Base-by-base conservation (phyloP, 148 eudicot genomes). In the Camellia granthamiana region DNA sequence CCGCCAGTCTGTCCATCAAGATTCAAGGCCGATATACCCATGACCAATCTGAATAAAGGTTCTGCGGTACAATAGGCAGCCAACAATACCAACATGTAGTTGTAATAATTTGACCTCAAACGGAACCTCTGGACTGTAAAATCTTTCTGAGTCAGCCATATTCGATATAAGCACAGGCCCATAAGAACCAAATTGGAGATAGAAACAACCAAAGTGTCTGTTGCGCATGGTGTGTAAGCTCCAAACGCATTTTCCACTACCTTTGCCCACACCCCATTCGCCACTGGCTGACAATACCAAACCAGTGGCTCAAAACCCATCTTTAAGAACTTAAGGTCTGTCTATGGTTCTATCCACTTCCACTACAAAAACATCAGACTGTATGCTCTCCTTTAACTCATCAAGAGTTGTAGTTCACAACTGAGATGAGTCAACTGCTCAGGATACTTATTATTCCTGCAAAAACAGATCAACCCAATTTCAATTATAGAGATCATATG, bases 221-320 rank as follows among this genome's bases (percentile, higher is more conserved):
- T 91, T 74, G 88, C 92, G 85, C 99, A 96, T 0, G 99, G 99
- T 41, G 99, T 93, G 86, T 87, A 96, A 81, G 91, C 91, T 78
- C 98, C 99, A 80, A 96, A 78, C 18, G 92, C 94, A 89, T 93
- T 96, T 46, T 86, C 89, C 78, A 93, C 97, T 38, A 81, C 81
- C 79, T 87, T 89, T 75, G 91, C 88, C 99, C 99, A 96, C 47
- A 87, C 91, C n/a, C 99, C 97, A 85, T 92, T 85, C 44, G 81
- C 88, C 87, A 87, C 97, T 58, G 99, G 98, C 69, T 87, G 87
- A 82, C 99, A 96, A 83, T 92, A 96, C 97, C 97, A 92, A 52
- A 78, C 91, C 84, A 92, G 86, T 80, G 98, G 97, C 89, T 90
- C 69, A 64, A 91, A 87, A 78, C 88, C 94, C 99, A 93, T 96